Percentiles rank a stretch among this genome's conserved stretches.
Evolutionary conservation across 169 alveolate genomes (phyloP).

Genomic region (Eimeria necatrix): DNA sequence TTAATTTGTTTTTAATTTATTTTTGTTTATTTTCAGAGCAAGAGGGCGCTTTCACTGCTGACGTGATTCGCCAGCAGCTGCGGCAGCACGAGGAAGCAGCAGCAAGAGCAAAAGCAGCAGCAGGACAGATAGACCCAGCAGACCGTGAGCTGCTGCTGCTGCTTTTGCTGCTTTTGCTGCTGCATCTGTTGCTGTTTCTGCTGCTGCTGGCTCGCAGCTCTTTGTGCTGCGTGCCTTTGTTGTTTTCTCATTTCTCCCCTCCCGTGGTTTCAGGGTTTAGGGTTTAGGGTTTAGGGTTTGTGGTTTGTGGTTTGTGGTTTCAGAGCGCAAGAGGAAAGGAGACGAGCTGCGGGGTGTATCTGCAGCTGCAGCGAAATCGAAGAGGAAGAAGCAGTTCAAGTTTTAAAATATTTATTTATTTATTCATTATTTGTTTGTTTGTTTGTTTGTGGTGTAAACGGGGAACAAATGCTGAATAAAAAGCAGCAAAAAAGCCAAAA

Average conservation of each 20-base stretch:
- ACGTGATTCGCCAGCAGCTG: slow-evolving; percentile 78
- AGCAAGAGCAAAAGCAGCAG: slow-evolving; percentile 75
- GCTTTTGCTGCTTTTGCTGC: neutral
- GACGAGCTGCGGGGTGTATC: slow-evolving; percentile 77
- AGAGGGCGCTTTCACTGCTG: slow-evolving; percentile 80
- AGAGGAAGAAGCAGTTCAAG: slow-evolving; percentile 78
- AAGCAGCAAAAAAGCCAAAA: too few relatives aligned
- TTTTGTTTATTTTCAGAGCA: slow-evolving; percentile 40
- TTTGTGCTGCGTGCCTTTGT: neutral
- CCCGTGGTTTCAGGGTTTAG: neutral
- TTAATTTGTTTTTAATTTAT: neutral
- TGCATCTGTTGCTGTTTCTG: neutral
- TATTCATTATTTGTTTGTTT: neutral
- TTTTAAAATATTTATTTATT: neutral
- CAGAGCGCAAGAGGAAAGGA: slow-evolving; percentile 79
- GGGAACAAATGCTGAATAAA: too few relatives aligned
- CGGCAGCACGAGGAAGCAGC: slow-evolving; percentile 80
- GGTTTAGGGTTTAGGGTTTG: neutral
- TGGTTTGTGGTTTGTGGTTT: neutral
- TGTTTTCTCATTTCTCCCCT: neutral
- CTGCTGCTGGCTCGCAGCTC: neutral
- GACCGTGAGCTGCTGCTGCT: slow-evolving; percentile 44
- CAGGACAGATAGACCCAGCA: slow-evolving; percentile 76
- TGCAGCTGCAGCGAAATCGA: slow-evolving; percentile 63
- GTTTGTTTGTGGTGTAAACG: neutral